A percentile compares a stretch with the other conserved stretches of the same genome.
Evolutionary conservation across 768 basidiomycete genomes (phyloP).

Genomic region (Exidia glandulosa): DNA sequence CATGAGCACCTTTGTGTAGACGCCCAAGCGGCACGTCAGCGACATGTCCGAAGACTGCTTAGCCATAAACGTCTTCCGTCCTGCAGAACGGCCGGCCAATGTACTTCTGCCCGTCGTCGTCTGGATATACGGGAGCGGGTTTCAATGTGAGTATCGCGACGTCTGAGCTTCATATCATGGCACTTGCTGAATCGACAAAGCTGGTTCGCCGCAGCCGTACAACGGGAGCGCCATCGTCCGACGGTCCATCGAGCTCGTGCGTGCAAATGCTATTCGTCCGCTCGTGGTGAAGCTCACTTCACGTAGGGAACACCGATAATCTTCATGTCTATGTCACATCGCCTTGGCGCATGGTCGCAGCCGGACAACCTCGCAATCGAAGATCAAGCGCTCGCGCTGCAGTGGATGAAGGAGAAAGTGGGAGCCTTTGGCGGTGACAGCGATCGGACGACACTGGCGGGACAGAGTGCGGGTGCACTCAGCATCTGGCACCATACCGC

Average conservation of each 20-base stretch:
- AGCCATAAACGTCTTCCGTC: constrained; percentile 35
- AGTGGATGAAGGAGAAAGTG: constrained; percentile 17
- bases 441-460: not conserved
- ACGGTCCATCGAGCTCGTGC: constrained; percentile 16
- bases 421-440: constrained; percentile 14
- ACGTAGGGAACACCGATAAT: too few species aligned
- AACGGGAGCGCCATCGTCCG: constrained; percentile 20
- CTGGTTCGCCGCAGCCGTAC: constrained; percentile 17
- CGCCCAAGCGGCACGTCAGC: too few species aligned
- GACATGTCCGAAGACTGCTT: constrained; percentile 35
- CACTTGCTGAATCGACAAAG: not conserved
- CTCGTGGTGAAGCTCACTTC: not conserved
- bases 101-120: constrained; percentile 31
- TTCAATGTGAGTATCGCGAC: constrained; percentile 3
- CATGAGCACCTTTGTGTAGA: not conserved
- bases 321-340: too few species aligned
- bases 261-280: not conserved
- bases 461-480: constrained; percentile 22
- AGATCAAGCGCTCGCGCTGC: constrained; percentile 6
- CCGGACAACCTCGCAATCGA: constrained; percentile 2
- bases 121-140: constrained; percentile 35
- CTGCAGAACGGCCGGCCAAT: constrained; percentile 16
- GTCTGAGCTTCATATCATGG: not conserved
- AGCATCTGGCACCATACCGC: constrained; percentile 11
- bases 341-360: too few species aligned